Evolutionary conservation across 2,329 filamentous ascomycete species (phyloP).

Genomic region (Uncinocarpus reesii): DNA sequence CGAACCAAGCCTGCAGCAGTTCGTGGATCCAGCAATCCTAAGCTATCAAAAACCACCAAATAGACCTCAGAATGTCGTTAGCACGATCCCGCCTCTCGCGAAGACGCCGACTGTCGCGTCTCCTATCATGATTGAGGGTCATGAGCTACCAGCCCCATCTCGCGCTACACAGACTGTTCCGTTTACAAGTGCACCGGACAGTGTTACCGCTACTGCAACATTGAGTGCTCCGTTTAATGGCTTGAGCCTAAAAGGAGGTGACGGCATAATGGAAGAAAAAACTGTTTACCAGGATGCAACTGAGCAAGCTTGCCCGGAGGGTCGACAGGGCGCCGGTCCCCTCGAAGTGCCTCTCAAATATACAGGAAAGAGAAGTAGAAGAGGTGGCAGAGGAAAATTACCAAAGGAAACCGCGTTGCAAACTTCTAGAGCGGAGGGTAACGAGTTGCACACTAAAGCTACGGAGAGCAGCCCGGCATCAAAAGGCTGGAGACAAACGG

Average conservation of each 20-base stretch:
- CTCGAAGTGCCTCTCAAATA: constrained; percentile 22
- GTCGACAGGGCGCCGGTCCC: constrained; percentile 18
- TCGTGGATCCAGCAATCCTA: constrained; percentile 75
- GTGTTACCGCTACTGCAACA: constrained; percentile 26
- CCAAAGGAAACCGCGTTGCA: constrained; percentile 38
- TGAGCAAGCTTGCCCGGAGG: constrained; percentile 18
- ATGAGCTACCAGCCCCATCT: constrained; percentile 19
- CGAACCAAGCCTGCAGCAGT: constrained; percentile 34
- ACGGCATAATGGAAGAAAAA: constrained; percentile 16
- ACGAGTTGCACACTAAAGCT: constrained; percentile 24
- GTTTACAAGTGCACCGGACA: constrained; percentile 16
- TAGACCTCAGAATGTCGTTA: constrained; percentile 14
- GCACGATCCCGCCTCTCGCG: constrained; percentile 3
- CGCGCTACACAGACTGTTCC: constrained; percentile 13
- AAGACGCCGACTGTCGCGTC: constrained; percentile 17
- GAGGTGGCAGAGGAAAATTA: constrained; percentile 36
- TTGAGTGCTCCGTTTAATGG: constrained; percentile 40
- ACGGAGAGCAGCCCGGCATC: constrained; percentile 34
- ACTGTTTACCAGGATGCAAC: constrained; percentile 13
- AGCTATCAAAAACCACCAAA: constrained; percentile 46
- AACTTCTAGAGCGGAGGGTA: constrained; percentile 24
- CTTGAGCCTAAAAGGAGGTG: constrained; percentile 27
- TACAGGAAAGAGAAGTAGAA: constrained; percentile 36
- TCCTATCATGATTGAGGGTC: constrained; percentile 26
- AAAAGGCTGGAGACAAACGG: constrained; percentile 59